Percentiles rank a stretch among this genome's conserved stretches.
Evolutionary conservation across 192 early-diverging fungal species (phyloP).

Genomic region (Physocladia obscura): DNA sequence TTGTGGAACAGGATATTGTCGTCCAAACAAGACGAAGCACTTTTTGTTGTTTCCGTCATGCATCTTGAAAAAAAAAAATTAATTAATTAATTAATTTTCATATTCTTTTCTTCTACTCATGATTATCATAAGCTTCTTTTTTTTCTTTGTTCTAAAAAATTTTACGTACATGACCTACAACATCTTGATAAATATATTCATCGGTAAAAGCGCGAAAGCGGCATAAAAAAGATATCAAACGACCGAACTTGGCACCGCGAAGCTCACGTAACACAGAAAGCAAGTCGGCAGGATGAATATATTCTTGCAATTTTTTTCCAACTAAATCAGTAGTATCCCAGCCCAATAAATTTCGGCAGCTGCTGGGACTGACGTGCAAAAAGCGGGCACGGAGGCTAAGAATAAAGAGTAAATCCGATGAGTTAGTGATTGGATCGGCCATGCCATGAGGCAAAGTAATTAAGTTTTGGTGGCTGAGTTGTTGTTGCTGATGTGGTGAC

Average conservation of each 20-base stretch:
- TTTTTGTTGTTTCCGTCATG: constrained; percentile 63
- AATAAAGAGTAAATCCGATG: constrained; percentile 65
- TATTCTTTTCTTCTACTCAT: neutral
- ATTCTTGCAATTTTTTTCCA: constrained; percentile 55
- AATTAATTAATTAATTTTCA: neutral
- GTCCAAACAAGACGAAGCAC: constrained; percentile 66
- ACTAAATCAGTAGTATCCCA: constrained; percentile 57
- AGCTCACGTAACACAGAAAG: constrained; percentile 70
- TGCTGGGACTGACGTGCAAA: constrained; percentile 55
- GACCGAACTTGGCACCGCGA: constrained; percentile 47
- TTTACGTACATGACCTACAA: constrained; percentile 54
- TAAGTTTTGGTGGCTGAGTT: neutral
- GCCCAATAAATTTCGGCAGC: constrained; percentile 49
- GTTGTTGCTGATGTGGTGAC: neutral
- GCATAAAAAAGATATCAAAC: constrained; percentile 59
- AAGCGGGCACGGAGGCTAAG: constrained; percentile 68
- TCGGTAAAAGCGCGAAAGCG: constrained; percentile 57
- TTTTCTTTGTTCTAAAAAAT: neutral
- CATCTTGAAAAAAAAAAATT: constrained; percentile 37
- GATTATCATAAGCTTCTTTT: neutral
- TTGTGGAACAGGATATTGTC: constrained; percentile 40
- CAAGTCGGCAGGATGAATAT: constrained; percentile 67
- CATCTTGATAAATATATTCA: constrained; percentile 68
- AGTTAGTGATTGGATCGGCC: constrained; percentile 43
- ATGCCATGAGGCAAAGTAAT: constrained; percentile 11